Conservation (phyloP, 495 filamentous ascomycete genomes). For the Alectoria sarmentosa region DNA sequence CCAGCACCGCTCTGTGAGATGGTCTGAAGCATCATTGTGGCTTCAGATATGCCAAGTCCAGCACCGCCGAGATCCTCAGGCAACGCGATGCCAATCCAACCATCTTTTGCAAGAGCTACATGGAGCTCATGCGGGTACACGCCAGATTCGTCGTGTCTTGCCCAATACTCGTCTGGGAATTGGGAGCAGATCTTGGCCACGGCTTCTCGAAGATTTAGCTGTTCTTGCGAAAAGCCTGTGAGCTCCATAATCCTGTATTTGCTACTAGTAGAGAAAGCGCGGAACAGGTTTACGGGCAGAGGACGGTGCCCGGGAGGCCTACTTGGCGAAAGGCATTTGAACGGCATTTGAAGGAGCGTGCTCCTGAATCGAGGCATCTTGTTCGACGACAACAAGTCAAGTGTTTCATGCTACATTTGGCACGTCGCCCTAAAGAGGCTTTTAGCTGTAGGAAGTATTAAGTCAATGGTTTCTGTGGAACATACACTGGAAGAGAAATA, state of each 20-base stretch:
- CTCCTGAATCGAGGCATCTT: neutral
- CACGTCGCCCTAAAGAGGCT: neutral
- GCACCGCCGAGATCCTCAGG: constrained; percentile 65
- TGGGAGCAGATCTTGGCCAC: constrained; percentile 59
- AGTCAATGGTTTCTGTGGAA: too few species aligned
- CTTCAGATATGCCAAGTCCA: constrained; percentile 71
- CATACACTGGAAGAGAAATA: too few species aligned
- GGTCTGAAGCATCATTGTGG: constrained; percentile 80
- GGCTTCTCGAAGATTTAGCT: constrained; percentile 64
- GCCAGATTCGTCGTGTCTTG: constrained; percentile 56
- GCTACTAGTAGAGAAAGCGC: constrained; percentile 10
- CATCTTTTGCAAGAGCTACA: constrained; percentile 64
- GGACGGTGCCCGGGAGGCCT: neutral
- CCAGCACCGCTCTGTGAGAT: constrained; percentile 71
- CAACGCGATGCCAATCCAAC: constrained; percentile 78
- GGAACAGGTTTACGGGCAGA: neutral
- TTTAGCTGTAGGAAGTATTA: neutral
- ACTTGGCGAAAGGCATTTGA: neutral
- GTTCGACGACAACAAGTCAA: neutral
- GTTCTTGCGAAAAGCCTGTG: constrained; percentile 62
- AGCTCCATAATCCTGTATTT: constrained; percentile 54
- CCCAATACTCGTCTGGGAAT: constrained; percentile 64
- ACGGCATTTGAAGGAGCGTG: neutral
- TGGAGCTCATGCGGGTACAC: constrained; percentile 68
- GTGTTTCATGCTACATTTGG: neutral